phyloP scores from a whole-genome alignment of 805 yeast genomes.

The Teunomyces cretensis region DNA sequence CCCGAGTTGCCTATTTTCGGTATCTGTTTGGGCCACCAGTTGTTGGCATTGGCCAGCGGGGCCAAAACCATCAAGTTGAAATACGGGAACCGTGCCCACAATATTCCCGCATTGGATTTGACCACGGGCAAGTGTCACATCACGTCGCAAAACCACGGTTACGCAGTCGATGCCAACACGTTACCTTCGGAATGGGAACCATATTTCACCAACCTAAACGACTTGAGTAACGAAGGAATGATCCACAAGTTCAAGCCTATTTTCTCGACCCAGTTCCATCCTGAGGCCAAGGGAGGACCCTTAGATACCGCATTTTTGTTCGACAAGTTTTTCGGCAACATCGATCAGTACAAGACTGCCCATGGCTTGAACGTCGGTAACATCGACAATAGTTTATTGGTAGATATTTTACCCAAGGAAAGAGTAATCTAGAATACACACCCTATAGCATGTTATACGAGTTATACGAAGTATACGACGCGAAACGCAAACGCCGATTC shows the following conservation, averaged over 20 bases:
- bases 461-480: conserved; percentile 4
- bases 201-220: conserved; percentile 90
- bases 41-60: conserved; percentile 92
- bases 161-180: conserved; percentile 86
- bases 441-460: conserved; percentile 2
- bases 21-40: conserved; percentile 96
- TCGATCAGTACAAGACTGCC: conserved; percentile 49
- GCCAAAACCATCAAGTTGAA: conserved; percentile 90
- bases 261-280: conserved; percentile 97
- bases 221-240: conserved; percentile 97
- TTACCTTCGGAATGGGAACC: conserved; percentile 79
- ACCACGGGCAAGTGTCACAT: conserved; percentile 93
- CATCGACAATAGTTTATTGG: conserved; percentile 50
- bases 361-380: conserved; percentile 44
- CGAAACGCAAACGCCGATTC: conserved; percentile 1
- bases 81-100: conserved; percentile 98
- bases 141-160: conserved; percentile 98
- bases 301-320: conserved; percentile 87
- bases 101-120: conserved; percentile 92
- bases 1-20: conserved; percentile 89
- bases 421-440: conserved; percentile 47
- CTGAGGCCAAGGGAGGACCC: conserved; percentile 99
- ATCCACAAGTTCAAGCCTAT: conserved; percentile 83
- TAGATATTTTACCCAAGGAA: conserved; percentile 63
- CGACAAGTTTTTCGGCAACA: conserved; percentile 79